Base-by-base conservation (phyloP, 176 grass and related monocot genomes). In the Poa annua region DNA sequence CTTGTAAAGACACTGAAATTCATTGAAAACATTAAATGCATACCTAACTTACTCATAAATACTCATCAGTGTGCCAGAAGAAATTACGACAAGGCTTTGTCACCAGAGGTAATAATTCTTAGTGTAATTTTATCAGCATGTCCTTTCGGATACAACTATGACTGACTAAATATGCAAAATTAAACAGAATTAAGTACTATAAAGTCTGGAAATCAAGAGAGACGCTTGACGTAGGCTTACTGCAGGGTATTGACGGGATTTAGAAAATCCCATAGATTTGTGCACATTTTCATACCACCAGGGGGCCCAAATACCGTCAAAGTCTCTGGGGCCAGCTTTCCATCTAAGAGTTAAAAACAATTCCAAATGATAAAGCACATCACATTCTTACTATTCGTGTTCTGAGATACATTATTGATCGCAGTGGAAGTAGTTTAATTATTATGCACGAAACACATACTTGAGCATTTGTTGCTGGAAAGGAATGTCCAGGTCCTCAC, bases 201-300 rank as follows among this genome's bases (percentile, higher is more conserved):
- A 48, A 53, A 70, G 85, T 67, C 5, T 78, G 35, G 20, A 69
- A 76, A 64, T 34, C 11, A 75, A 47, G 39, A 84, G 3, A 60
- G 7, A 41, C 65, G 20, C 48, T 34, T 54, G 9, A 79, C 68
- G 71, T 55, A 81, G 42, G 66, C 81, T 93, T 95, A 95, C 96
- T 72, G 48, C 34, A 56, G 87, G 87, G 89, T 91, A 89, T 44
- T 2, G 64, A 33, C 17, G 78, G 14, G 73, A 59, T 75, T 86
- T 93, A 55, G 85, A 82, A 49, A 98, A 98, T 78, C 96, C 80
- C 1, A 83, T 95, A 59, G 96, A 95, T 77, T 91, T 98, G 73
- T 98, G 96, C 44, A 98, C 89, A 85, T 77, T 88, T 51, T n/a
- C 61, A 89, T 98, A 98, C 96, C 96, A 98, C 96, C 92, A 98